Conservation (phyloP, 2,329 filamentous ascomycete genomes). For the Sclerotinia minor region DNA sequence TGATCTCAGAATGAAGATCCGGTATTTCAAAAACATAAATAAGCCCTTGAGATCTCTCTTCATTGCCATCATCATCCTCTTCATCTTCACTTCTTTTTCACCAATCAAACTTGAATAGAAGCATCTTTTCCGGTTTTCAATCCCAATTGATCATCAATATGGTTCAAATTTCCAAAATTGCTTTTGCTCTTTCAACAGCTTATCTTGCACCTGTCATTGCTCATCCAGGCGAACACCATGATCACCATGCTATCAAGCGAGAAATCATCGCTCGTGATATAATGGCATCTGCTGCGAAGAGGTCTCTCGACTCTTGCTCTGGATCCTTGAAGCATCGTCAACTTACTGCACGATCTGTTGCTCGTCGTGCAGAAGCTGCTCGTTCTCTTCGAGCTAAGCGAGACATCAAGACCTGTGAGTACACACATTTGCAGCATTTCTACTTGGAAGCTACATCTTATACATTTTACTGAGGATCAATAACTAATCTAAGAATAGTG, state of each 20-base stretch:
- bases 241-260: slow-evolving; percentile 21
- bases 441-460: neutral
- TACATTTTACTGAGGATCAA: too few relatives aligned
- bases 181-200: slow-evolving; percentile 3
- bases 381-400: slow-evolving; percentile 30
- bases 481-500: slow-evolving; percentile 6
- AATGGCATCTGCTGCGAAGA: slow-evolving; percentile 19
- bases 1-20: neutral
- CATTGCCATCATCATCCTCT: neutral
- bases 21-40: slow-evolving; percentile 2
- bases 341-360: slow-evolving; percentile 40
- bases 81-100: neutral
- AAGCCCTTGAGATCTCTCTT: neutral
- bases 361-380: slow-evolving; percentile 41
- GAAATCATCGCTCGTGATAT: slow-evolving; percentile 22
- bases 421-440: neutral
- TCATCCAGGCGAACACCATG: slow-evolving; percentile 24
- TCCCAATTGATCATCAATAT: neutral
- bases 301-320: slow-evolving; percentile 41
- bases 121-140: neutral
- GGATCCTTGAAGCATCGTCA: slow-evolving; percentile 42
- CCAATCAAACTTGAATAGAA: neutral
- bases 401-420: slow-evolving; percentile 15
- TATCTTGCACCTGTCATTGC: slow-evolving; percentile 9
- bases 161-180: slow-evolving; percentile 20